phyloP scores from a whole-genome alignment of 768 basidiomycete species.

The Paxillus involutus region DNA sequence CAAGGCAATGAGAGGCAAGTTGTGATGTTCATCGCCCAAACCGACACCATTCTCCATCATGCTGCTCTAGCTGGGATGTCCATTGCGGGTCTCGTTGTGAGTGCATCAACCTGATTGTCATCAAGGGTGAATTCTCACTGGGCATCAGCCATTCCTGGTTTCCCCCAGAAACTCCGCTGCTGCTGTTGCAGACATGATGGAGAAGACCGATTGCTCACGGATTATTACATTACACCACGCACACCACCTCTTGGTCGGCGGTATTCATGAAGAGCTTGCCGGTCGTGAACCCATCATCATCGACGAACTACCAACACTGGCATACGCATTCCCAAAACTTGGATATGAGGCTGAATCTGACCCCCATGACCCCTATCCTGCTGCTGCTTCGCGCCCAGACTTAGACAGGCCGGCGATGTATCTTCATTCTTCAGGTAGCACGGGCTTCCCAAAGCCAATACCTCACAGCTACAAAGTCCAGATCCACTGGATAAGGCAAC shows the following conservation, averaged over 20 bases:
- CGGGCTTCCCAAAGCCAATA: constrained; percentile 47
- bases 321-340: constrained; percentile 35
- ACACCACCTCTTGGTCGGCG: constrained; percentile 12
- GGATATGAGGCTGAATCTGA: constrained; percentile 25
- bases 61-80: constrained; percentile 27
- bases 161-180: constrained; percentile 24
- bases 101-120: constrained; percentile 3
- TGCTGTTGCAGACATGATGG: constrained; percentile 21
- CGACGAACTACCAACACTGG: constrained; percentile 16
- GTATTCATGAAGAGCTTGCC: not conserved
- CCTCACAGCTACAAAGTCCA: constrained; percentile 31
- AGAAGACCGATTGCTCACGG: constrained; percentile 15
- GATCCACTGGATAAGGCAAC: constrained; percentile 32
- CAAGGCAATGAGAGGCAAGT: constrained; percentile 23
- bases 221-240: constrained; percentile 11
- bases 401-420: constrained; percentile 15
- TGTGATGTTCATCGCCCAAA: constrained; percentile 32
- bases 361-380: constrained; percentile 10
- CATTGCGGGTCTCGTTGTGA: constrained; percentile 28
- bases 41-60: constrained; percentile 31
- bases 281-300: not conserved
- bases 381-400: constrained; percentile 3
- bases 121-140: constrained; percentile 11
- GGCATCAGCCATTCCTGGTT: constrained; percentile 19
- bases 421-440: constrained; percentile 35